Evolutionary conservation across 257 asterid genomes (phyloP), one percentile per base, ranked within the genome.

Genomic region (Lantana camara): DNA sequence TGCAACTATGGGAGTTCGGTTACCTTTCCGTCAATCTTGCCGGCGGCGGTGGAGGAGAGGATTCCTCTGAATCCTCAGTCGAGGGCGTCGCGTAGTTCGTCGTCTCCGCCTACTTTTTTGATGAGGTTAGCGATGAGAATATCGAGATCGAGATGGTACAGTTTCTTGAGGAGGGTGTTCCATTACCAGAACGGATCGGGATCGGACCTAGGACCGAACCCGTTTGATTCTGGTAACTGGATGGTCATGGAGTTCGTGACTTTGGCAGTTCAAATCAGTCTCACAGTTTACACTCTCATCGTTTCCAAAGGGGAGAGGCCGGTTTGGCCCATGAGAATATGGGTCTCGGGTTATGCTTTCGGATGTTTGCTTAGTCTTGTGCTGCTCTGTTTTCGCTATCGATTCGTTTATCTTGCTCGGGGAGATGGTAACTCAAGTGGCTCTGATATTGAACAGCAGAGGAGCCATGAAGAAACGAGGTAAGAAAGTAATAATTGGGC

Each of bases 281-380:
- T 75, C 53, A 71, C 82, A 5, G 41, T 64, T 5, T 78, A 78
- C 54, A 79, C 89, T 24, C 58, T 93, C 53, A 48, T 74, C 20
- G 60, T 80, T n/a, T 75, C 99, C 44, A 75, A 69, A 68, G 74
- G 17, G 48, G 99, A 93, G 68, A 87, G 75, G 11, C 97, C 97
- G 5, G 83, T 88, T 68, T 93, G 97, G 97, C 99, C 95, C 11
- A 90, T 93, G 96, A 78, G 97, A 68, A 54, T 90, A 16, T 93
- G 97, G 99, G 85, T 82, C 16, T 55, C 77, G 4, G 97, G 96
- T 11, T 93, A 93, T 73, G 94, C 78, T 67, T 72, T 84, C 10
- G 97, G 89, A 1, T 93, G 97, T 55, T 62, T 79, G 2, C 71
- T 93, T 3, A 79, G 92, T 64, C 75, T 93, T 34, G 6, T 74